Conservation (phyloP, 2,329 filamentous ascomycete genomes). For the Zymoseptoria crescenta region DNA sequence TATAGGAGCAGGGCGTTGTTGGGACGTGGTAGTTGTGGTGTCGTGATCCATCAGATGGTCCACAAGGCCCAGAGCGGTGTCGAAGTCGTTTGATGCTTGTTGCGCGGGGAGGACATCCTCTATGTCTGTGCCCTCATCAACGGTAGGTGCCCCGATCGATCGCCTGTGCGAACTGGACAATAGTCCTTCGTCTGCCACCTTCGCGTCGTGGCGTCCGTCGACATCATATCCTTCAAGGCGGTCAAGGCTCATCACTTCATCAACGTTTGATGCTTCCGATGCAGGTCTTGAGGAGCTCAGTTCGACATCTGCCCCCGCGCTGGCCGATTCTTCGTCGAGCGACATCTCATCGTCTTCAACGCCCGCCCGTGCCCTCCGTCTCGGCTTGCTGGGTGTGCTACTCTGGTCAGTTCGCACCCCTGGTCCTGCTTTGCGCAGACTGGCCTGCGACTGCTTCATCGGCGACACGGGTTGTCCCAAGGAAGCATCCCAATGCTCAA, state of each 20-base stretch:
- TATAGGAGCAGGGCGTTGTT: not conserved
- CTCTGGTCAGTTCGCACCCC: not conserved
- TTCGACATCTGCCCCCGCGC: not conserved
- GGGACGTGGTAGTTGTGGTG: not conserved
- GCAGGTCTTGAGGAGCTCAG: not conserved
- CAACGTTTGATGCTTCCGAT: not conserved
- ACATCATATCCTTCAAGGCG: not conserved
- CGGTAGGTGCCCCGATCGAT: not conserved
- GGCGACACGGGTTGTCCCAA: slow-evolving; percentile 14
- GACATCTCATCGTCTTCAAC: not conserved
- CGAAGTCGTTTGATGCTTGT: not conserved
- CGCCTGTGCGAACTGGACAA: too few species aligned
- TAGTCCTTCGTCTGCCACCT: not conserved
- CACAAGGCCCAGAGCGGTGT: not conserved
- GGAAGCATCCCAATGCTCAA: slow-evolving; percentile 21
- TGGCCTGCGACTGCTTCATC: not conserved
- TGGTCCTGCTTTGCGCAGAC: not conserved
- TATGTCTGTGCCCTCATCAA: not conserved
- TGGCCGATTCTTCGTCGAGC: not conserved
- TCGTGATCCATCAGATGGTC: not conserved
- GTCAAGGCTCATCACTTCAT: not conserved
- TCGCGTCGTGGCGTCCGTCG: not conserved
- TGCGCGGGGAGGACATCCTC: not conserved
- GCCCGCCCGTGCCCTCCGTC: not conserved
- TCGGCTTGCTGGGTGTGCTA: not conserved